A percentile compares a stretch with the other conserved stretches of the same genome.
phyloP scores from a whole-genome alignment of 148 eudicot species.

The Fagopyrum esculentum region DNA sequence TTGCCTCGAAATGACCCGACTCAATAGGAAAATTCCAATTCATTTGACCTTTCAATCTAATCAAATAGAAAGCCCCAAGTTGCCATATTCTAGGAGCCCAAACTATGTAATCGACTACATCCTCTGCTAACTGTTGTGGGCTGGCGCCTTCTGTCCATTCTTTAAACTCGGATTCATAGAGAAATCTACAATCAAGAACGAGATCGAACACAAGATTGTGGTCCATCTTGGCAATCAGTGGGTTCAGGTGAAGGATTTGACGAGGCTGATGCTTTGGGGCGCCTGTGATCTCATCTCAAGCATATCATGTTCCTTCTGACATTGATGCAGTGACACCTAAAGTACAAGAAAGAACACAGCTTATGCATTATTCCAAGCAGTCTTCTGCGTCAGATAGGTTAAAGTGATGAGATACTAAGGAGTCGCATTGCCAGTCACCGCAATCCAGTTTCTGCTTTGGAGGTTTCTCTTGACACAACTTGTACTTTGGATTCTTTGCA shows the following conservation, averaged over 20 bases:
- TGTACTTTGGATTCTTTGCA: slow-evolving; percentile 47
- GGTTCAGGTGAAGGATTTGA: slow-evolving; percentile 6
- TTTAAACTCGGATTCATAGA: no score
- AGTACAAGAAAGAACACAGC: not conserved
- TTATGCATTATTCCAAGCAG: not conserved
- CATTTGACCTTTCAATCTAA: no score
- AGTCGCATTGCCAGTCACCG: slow-evolving; percentile 75
- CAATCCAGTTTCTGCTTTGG: slow-evolving; percentile 43
- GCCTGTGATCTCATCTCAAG: slow-evolving; percentile 47
- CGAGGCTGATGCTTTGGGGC: slow-evolving; percentile 27
- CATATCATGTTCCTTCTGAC: slow-evolving; percentile 49
- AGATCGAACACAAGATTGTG: not conserved
- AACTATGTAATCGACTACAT: no score
- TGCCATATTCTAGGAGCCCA: no score
- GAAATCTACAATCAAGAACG: no score
- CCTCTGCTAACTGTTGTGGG: no score
- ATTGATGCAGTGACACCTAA: slow-evolving; percentile 62
- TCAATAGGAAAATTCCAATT: no score
- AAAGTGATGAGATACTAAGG: slow-evolving; percentile 34
- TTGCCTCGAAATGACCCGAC: no score
- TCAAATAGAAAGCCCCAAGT: no score
- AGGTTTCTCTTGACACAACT: slow-evolving; percentile 46
- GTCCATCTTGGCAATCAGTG: slow-evolving; percentile 8
- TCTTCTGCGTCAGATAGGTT: not conserved
- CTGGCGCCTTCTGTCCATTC: no score